Conservation (phyloP, 768 basidiomycete genomes). For the Tulasnella sp. region DNA sequence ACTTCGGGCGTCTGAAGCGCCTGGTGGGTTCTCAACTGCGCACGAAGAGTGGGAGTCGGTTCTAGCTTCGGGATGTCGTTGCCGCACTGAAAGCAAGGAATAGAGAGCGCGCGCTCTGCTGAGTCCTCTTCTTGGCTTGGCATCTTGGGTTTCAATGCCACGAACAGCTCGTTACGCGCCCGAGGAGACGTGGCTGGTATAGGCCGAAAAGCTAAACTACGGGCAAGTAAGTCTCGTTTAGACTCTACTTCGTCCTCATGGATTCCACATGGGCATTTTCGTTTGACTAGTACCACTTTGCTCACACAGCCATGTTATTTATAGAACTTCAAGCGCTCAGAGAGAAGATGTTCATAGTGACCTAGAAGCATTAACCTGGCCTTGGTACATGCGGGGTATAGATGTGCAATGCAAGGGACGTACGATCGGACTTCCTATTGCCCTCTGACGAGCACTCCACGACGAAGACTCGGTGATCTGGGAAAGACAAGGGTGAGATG, state of each 20-base stretch:
- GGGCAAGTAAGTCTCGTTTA: too few species aligned
- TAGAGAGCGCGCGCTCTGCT: not conserved
- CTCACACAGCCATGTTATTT: not conserved
- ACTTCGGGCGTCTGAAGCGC: not conserved
- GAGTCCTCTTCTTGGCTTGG: not conserved
- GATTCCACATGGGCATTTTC: not conserved
- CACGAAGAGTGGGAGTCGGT: not conserved
- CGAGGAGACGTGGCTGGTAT: too few species aligned
- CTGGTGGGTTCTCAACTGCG: not conserved
- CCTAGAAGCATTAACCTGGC: not conserved
- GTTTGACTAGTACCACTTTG: not conserved
- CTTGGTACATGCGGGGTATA: not conserved
- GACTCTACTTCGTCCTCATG: too few species aligned
- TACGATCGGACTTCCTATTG: not conserved
- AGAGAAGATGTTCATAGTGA: not conserved
- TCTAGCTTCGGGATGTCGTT: not conserved
- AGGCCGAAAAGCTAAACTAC: too few species aligned
- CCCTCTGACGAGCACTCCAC: not conserved
- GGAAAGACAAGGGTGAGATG: not conserved
- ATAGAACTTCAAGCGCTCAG: not conserved
- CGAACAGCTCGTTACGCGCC: too few species aligned
- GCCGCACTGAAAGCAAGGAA: not conserved
- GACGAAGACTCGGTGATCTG: not conserved
- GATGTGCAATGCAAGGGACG: not conserved
- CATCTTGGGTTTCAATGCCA: not conserved